These are phyloP conservation scores for Erucastrum elatum DNA, from an alignment of 345 rosid genomes.

Conservation along the genomic window DNA sequence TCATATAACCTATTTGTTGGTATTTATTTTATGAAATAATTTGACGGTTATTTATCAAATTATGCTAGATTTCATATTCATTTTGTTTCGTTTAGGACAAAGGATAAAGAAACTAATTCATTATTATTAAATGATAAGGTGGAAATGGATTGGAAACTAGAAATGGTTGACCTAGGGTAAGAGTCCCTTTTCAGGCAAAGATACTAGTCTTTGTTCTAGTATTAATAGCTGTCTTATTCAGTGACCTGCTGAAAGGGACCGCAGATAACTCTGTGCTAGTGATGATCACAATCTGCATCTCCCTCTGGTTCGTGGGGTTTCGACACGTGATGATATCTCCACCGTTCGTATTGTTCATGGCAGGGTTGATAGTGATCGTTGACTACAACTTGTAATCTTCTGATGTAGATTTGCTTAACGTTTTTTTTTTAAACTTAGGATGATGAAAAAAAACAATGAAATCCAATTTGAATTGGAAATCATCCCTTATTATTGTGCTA, in stretches of 20 bases:
- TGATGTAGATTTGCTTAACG: neutral
- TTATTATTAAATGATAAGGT: neutral
- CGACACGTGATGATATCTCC: conserved; percentile 24
- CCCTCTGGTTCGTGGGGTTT: conserved; percentile 33
- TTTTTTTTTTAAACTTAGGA: neutral
- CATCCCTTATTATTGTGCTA: neutral
- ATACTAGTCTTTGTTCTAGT: conserved; percentile 3
- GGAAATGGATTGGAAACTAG: neutral
- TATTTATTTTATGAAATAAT: neutral
- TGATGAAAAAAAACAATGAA: neutral
- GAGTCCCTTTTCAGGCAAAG: conserved; percentile 17
- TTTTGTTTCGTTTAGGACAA: neutral
- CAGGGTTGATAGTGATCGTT: conserved; percentile 33
- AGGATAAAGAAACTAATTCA: neutral
- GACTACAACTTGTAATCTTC: conserved; percentile 12
- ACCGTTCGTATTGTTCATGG: conserved; percentile 9
- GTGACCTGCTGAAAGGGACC: conserved; percentile 40
- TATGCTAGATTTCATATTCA: neutral
- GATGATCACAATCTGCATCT: conserved; percentile 36
- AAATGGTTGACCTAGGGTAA: conserved; percentile 27
- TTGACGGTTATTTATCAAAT: neutral
- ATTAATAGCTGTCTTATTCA: conserved; percentile 29
- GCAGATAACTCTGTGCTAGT: conserved; percentile 33
- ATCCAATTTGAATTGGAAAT: neutral
- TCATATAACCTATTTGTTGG: neutral